These are phyloP conservation scores for Mycothermus thermophilus DNA, from an alignment of 495 filamentous ascomycete species.

Conservation along the genomic window DNA sequence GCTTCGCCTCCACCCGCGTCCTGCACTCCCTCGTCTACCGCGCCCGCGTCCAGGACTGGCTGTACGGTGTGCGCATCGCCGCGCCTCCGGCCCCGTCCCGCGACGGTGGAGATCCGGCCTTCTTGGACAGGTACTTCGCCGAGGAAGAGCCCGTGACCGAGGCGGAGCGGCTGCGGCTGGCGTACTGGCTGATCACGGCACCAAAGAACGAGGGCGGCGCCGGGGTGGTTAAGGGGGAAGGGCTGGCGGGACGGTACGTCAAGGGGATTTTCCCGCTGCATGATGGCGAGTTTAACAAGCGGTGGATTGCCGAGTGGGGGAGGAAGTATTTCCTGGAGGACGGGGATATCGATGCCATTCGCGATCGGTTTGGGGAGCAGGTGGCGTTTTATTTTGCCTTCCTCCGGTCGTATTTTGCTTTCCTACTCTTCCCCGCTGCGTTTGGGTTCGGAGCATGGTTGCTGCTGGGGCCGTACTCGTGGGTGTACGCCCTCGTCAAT, in stretches of 20 bases:
- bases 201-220: conserved; percentile 73
- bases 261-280: conserved; percentile 79
- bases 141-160: conserved; percentile 61
- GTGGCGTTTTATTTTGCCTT: conserved; percentile 97
- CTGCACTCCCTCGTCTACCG: conserved; percentile 52
- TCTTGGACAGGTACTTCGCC: too few relatives aligned
- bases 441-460: conserved; percentile 75
- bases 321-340: conserved; percentile 63
- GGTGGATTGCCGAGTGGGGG: conserved; percentile 83
- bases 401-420: conserved; percentile 80
- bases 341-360: conserved; percentile 68
- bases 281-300: conserved; percentile 72
- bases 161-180: conserved; percentile 74
- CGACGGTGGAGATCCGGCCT: too few relatives aligned
- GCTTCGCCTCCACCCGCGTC: conserved; percentile 52
- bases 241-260: conserved; percentile 76
- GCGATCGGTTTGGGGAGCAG: conserved; percentile 83
- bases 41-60: conserved; percentile 82
- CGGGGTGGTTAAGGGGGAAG: conserved; percentile 45
- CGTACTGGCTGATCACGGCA: conserved; percentile 77
- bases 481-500: conserved; percentile 68
- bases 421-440: conserved; percentile 68
- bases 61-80: conserved; percentile 69
- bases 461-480: conserved; percentile 70
- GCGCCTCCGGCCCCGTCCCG: conserved; percentile 59